phyloP scores from a whole-genome alignment of 2,329 filamentous ascomycete genomes.

The Epichloe baconii region DNA sequence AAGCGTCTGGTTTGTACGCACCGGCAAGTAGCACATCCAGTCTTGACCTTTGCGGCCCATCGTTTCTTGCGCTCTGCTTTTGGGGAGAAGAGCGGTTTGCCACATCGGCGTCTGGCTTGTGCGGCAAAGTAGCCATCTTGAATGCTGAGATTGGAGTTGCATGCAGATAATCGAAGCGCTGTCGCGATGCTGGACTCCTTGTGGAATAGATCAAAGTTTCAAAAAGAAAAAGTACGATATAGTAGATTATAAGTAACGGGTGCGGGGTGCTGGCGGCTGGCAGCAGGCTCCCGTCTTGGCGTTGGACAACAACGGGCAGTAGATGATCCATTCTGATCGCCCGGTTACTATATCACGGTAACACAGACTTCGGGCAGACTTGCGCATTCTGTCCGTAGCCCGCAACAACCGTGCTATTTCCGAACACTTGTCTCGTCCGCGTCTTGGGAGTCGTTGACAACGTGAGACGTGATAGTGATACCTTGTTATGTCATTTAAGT shows the following conservation, averaged over 20 bases:
- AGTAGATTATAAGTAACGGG: not conserved
- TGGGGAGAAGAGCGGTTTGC: not conserved
- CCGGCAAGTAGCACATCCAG: conserved; percentile 5
- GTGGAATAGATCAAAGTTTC: not conserved
- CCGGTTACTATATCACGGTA: not conserved
- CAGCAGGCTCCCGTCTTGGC: not conserved
- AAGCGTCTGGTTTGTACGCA: not conserved
- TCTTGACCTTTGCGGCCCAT: conserved; percentile 5
- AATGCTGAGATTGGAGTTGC: not conserved
- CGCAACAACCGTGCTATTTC: not conserved
- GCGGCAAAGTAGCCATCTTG: not conserved
- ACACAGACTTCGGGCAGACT: not conserved
- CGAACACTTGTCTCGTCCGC: not conserved
- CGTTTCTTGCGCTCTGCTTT: conserved; percentile 1
- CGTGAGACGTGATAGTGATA: not conserved
- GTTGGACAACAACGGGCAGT: not conserved
- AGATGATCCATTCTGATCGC: not conserved
- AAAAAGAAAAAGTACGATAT: not conserved
- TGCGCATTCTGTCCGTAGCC: not conserved
- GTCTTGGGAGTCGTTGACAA: not conserved
- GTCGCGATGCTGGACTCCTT: not conserved
- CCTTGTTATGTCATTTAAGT: not conserved
- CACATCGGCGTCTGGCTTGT: no score
- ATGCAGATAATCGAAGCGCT: not conserved
- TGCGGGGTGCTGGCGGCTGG: not conserved